Base-by-base conservation (phyloP, 345 rosid genomes). In the Corchorus capsularis region DNA sequence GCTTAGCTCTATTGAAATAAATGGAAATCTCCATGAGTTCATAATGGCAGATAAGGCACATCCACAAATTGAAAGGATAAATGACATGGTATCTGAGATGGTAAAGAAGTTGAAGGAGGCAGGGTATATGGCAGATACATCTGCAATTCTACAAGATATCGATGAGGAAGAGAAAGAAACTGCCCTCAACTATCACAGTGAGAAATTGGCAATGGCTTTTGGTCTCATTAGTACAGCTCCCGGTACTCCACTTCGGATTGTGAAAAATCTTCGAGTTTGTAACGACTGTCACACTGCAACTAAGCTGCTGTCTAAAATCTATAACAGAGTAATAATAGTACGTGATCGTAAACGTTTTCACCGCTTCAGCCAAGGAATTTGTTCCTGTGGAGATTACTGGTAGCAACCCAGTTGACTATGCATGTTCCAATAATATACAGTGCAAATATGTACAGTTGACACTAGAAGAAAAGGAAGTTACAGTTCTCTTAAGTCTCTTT, bases 341-440 rank as follows among this genome's bases (percentile, higher is more conserved):
- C 74, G 86, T 19, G 86, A 80, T 37, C 72, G 75, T 3, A 83
- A 71, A 71, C 79, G 83, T 6, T 83, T 83, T 78, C 86, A 83
- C 45, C 83, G 78, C 8, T 80, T 83, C 77, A 80, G 72, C 35
- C 73, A 66, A 4, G 81, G 84, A 65, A 60, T 20, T 8, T 80
- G 84, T 32, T 85, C 84, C 50, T 82, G 80, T 39, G 64, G 79
- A 6, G 83, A 78, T 65, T 82, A 77, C 46, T 69, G 78, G 54
- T 69, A 64, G 64, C 9, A 11, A 53, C 9, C 45, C 15, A 74
- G 4, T 13, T 41, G 32, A 6, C 19, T 15, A 3, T 20, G 45
- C 34, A 34, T 17, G 73, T 52, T 35, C 14, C 5, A 16, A 52
- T 43, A 69, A 69, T 13, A 52, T n/a, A n/a, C 10, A 2, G 60